Conservation (phyloP, 1,284 basidiomycete species). For the Pascua guehoae region DNA sequence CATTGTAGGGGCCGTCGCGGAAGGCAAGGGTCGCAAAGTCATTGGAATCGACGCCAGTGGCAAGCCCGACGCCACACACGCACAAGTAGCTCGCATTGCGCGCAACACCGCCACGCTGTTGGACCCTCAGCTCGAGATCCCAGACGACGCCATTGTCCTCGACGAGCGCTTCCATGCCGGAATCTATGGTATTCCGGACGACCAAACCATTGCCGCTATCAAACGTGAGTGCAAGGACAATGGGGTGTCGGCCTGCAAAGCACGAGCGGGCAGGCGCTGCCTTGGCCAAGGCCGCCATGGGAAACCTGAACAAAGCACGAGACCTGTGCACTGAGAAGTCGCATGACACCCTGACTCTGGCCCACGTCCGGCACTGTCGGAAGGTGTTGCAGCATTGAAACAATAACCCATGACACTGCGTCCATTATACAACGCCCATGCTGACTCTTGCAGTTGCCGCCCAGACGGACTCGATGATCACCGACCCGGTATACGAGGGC, state of each 20-base stretch:
- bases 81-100: conserved; percentile 29
- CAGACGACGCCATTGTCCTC: conserved; percentile 28
- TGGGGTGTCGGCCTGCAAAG: background rate
- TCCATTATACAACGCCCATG: too few species aligned
- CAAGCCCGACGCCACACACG: conserved; percentile 30
- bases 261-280: too few species aligned
- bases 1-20: conserved; percentile 31
- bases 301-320: too few species aligned
- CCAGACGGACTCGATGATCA: conserved; percentile 32
- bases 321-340: too few species aligned
- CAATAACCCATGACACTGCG: too few species aligned
- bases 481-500: conserved; percentile 39
- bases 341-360: too few species aligned
- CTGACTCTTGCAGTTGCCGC: conserved; percentile 19
- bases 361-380: too few species aligned
- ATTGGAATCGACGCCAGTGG: conserved; percentile 38
- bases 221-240: conserved; percentile 19
- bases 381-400: too few species aligned
- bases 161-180: conserved; percentile 36
- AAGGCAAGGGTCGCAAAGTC: conserved; percentile 32
- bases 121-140: conserved; percentile 22
- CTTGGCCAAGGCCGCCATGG: too few species aligned
- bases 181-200: conserved; percentile 35
- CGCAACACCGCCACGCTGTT: conserved; percentile 26
- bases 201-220: conserved; percentile 31